These are phyloP conservation scores for Podila minutissima DNA, from an alignment of 192 early-diverging fungal species.

Conservation along the genomic window DNA sequence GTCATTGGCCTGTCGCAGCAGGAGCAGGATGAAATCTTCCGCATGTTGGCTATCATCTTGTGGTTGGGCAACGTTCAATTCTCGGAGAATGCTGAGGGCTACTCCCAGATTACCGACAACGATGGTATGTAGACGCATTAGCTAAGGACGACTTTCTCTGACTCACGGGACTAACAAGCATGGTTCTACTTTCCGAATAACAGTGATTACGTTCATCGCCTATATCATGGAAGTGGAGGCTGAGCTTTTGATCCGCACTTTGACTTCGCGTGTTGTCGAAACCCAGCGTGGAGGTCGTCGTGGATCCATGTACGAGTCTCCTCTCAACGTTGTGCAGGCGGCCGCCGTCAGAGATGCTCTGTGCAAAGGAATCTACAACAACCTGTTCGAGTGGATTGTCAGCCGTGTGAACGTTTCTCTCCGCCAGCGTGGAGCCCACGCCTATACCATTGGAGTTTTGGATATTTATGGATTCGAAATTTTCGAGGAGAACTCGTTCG, in stretches of 20 bases:
- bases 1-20: conserved; percentile 85
- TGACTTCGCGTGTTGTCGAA: conserved; percentile 78
- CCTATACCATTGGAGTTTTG: conserved; percentile 90
- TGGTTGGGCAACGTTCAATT: conserved; percentile 98
- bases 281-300: conserved; percentile 80
- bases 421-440: conserved; percentile 64
- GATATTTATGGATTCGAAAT: conserved; percentile 99
- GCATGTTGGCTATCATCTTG: conserved; percentile 93
- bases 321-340: conserved; percentile 92
- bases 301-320: conserved; percentile 84
- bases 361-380: conserved; percentile 92
- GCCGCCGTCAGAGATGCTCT: conserved; percentile 90
- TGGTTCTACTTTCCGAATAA: neutral
- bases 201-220: conserved; percentile 77
- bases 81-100: conserved; percentile 81
- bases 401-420: conserved; percentile 91
- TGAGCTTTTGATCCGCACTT: conserved; percentile 66
- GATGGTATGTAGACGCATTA: conserved; percentile 52
- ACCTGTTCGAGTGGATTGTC: conserved; percentile 99
- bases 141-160: neutral
- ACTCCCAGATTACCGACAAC: conserved; percentile 66
- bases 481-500: conserved; percentile 95
- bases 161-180: neutral
- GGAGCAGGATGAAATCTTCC: conserved; percentile 89
- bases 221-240: conserved; percentile 74